Percentiles rank a stretch among this genome's conserved stretches.
phyloP scores from a whole-genome alignment of 2,329 filamentous ascomycete species.

The Sclerotinia trifoliorum region DNA sequence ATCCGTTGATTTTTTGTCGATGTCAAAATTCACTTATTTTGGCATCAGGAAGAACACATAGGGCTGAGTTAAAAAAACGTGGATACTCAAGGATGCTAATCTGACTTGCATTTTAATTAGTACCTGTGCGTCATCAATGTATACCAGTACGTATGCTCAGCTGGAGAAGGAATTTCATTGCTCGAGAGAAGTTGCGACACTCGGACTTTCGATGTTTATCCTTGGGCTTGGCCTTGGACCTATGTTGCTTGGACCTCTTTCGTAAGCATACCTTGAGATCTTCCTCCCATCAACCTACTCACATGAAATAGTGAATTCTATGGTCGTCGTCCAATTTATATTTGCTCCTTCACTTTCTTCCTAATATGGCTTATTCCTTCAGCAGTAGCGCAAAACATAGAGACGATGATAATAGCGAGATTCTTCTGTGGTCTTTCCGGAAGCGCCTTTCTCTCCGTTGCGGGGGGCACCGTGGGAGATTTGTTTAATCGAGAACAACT shows the following conservation, averaged over 20 bases:
- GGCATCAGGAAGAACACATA: background rate
- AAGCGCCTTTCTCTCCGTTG: slow-evolving; percentile 68
- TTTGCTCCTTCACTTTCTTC: slow-evolving; percentile 71
- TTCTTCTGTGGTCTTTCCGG: slow-evolving; percentile 76
- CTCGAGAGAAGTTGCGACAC: slow-evolving; percentile 69
- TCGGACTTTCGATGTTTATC: slow-evolving; percentile 82
- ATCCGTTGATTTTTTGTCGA: background rate
- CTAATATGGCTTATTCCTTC: slow-evolving; percentile 78
- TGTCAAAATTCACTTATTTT: background rate
- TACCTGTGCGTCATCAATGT: slow-evolving; percentile 84
- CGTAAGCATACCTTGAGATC: slow-evolving; percentile 43
- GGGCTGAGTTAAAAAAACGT: background rate
- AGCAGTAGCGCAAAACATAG: slow-evolving; percentile 77
- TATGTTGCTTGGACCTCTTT: slow-evolving; percentile 55
- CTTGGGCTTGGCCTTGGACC: slow-evolving; percentile 64
- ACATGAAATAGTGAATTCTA: slow-evolving; percentile 58
- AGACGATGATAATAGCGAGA: slow-evolving; percentile 72
- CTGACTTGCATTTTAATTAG: slow-evolving; percentile 51
- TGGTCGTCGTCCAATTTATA: slow-evolving; percentile 77
- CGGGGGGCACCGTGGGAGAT: slow-evolving; percentile 83
- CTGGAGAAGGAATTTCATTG: slow-evolving; percentile 72
- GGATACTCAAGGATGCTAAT: background rate
- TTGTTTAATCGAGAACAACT: slow-evolving; percentile 68
- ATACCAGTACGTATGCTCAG: slow-evolving; percentile 78
- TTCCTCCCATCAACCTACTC: slow-evolving; percentile 9